Evolutionary conservation across 2,329 filamentous ascomycete genomes (phyloP), one percentile per base, ranked within the genome.

Genomic region (Xylaria sp.): DNA sequence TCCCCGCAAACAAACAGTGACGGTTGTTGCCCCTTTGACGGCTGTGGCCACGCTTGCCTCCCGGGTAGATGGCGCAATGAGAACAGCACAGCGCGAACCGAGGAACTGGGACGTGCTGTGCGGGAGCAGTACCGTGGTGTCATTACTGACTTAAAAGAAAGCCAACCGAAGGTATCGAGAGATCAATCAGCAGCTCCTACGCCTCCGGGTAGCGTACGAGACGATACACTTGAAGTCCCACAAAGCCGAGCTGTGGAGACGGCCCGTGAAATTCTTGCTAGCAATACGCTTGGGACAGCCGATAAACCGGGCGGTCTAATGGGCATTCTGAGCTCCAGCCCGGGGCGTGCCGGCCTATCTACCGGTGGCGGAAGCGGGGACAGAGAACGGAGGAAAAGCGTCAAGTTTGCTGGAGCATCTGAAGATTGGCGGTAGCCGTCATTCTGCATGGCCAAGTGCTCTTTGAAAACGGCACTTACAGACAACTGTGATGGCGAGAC

Each of bases 11-110:
- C 74, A 7, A 77, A 70, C 63, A 80, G 79, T 37, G 82, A 80
- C 52, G 85, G 85, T 0, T 85, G 80, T 70, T 88, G 85, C 63
- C 84, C 85, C 1, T 72, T 85, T n/a, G 83, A 87, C 62, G 84
- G 85, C 0, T 88, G 85, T 67, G 80, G 84, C 2, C 85, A 88
- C 66, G 82, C 82, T 34, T 88, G 85, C 62, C 76, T 87, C 0
- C 83, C 83, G 0, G 82, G 83, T 0, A 75, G 74, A 42, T 85
- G 83, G 73, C 77, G 81, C 3, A 75, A 79, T 5, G 80, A 83
- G 65, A 76, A 69, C 1, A 73, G 69, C 30, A 76, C 75, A 0
- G 75, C 74, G 2, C 73, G 77, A 3, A 76, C 76, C 37, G 82
- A 83, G n/a, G 82, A 85, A 58, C 71, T 85, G 2, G 78, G 76